Evolutionary conservation across 805 yeast species (phyloP).

Genomic region (Metschnikowia cubensis): DNA sequence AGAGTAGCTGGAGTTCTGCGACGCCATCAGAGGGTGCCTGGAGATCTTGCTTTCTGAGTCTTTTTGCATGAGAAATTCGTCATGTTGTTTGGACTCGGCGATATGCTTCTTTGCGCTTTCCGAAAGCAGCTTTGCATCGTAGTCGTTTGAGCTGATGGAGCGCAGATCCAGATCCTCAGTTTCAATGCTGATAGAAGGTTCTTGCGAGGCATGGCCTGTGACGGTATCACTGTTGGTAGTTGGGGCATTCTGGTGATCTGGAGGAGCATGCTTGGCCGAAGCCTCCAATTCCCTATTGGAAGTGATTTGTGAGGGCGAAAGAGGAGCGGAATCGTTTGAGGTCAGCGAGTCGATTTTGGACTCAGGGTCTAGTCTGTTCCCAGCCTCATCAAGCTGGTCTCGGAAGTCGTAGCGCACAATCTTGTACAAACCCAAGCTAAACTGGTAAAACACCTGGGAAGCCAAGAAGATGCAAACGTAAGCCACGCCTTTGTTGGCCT

Average conservation of each 20-base stretch:
- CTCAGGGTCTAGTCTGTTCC: not conserved
- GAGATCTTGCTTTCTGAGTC: constrained; percentile 9
- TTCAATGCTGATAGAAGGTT: not conserved
- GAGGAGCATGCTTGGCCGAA: not conserved
- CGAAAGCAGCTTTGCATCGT: not conserved
- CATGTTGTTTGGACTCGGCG: constrained; percentile 17
- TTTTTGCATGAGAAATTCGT: constrained; percentile 18
- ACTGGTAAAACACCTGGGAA: constrained; percentile 61
- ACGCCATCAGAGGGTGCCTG: constrained; percentile 1
- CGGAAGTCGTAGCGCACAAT: constrained; percentile 69
- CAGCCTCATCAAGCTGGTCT: constrained; percentile 22
- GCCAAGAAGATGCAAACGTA: constrained; percentile 76
- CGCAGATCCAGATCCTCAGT: not conserved
- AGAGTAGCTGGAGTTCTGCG: not conserved
- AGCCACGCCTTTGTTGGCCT: constrained; percentile 76
- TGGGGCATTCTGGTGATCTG: not conserved
- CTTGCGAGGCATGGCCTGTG: not conserved
- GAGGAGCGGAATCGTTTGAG: not conserved
- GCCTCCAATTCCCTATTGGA: not conserved
- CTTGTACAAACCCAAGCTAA: constrained; percentile 72
- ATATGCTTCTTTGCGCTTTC: not conserved
- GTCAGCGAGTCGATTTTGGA: not conserved
- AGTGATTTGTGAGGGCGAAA: not conserved
- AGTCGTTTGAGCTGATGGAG: constrained; percentile 2
- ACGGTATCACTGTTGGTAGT: not conserved